Evolutionary conservation across 139 green algal genomes (phyloP), one percentile per base, ranked within the genome.

Genomic region (Micromonas pusilla): DNA sequence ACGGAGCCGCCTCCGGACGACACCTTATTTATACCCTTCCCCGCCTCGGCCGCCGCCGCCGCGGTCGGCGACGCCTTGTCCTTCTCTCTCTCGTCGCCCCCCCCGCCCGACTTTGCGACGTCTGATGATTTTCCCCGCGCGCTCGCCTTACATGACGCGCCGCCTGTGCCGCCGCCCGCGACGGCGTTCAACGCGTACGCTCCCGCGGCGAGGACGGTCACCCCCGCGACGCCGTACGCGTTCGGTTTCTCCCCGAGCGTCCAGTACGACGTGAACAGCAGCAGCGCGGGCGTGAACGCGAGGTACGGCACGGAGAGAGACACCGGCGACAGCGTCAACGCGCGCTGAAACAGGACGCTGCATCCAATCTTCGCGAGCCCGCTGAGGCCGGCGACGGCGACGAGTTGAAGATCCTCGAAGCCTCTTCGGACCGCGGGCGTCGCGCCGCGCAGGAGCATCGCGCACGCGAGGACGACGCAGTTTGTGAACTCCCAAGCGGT

Each of bases 261-360:
- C 19, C 89, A 36, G 70, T 82, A 86, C 30, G 80, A 75, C 6
- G 82, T 81, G 70, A 64, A 19, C 30, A 86, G 73, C 36, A 88
- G 66, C 38, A 90, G 83, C 26, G 83, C 83, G 23, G 88, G 88
- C 2, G 87, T 89, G 79, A 90, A 92, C 6, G 86, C 85, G 5
- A 92, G 79, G 80, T 88, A 92, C 2, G 88, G 88, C 23, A 90
- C 85, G 32, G 86, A 90, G 30, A 88, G 57, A 20, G 71, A 85
- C 19, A 92, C 71, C 20, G 87, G 88, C 25, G 88, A 84, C 20
- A 88, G 60, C 28, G 79, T 70, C 23, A 92, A 64, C 6, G 87
- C 87, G 0, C 70, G 57, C 79, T 90, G 86, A 26, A 72, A 52
- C 66, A 72, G 31, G 3, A 52, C 1, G 1, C 52, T 52, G 1